Evolutionary conservation across 2,329 filamentous ascomycete species (phyloP).

Genomic region (Tolypocladium ophioglossoides): DNA sequence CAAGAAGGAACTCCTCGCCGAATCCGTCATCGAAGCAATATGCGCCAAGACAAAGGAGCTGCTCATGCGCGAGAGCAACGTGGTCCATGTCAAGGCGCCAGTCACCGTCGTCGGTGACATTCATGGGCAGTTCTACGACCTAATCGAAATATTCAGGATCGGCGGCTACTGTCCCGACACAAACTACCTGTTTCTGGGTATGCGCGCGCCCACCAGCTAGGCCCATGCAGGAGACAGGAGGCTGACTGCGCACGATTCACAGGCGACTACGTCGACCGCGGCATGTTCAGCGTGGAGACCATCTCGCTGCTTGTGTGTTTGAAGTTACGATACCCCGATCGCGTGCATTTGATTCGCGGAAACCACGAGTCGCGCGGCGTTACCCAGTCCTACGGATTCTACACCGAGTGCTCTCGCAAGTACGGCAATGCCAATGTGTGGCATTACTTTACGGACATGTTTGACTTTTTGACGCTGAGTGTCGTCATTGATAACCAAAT

Average conservation of each 20-base stretch:
- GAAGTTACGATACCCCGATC: constrained; percentile 91
- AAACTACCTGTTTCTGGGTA: constrained; percentile 95
- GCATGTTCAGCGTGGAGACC: constrained; percentile 97
- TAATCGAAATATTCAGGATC: constrained; percentile 99
- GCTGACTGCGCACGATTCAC: constrained; percentile 2
- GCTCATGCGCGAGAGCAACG: constrained; percentile 99
- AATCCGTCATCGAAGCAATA: constrained; percentile 97
- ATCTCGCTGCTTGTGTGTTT: constrained; percentile 96
- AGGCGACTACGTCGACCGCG: constrained; percentile 97
- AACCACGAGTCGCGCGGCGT: constrained; percentile 98
- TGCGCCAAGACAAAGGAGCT: constrained; percentile 98
- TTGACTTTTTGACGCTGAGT: constrained; percentile 92
- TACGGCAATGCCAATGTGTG: constrained; percentile 98
- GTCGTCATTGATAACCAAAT: constrained; percentile 99
- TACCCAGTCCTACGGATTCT: constrained; percentile 98
- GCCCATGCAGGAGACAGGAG: background rate
- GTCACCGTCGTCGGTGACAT: constrained; percentile 98
- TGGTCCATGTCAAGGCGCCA: constrained; percentile 90
- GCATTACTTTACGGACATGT: constrained; percentile 99
- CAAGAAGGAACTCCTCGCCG: constrained; percentile 91
- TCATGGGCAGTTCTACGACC: constrained; percentile 96
- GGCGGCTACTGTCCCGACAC: constrained; percentile 95
- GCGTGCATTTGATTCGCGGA: constrained; percentile 90
- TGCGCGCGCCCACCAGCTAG: constrained; percentile 5
- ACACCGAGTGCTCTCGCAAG: constrained; percentile 94